Base-by-base conservation (phyloP, 78 protist species). In the Dictyostelium brefeldianum region DNA sequence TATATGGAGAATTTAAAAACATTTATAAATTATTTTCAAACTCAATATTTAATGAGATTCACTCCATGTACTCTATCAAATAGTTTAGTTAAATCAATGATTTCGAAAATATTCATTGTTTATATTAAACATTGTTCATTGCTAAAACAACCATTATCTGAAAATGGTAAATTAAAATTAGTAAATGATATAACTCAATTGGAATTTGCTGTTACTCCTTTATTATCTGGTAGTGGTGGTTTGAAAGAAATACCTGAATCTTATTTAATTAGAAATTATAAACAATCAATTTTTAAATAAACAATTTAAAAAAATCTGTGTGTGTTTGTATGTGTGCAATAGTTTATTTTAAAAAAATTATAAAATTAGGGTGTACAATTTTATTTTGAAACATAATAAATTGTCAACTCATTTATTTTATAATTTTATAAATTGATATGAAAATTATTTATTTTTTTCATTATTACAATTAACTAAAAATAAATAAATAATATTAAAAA, bases 281-380 rank as follows among this genome's bases (percentile, higher is more conserved):
- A 53, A 62, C 92, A 85, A 41, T 85, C 69, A 62, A 74, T 85
- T 25, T 85, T 85, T 62, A 74, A 77, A 29, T 81, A 77, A 62
- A 43, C 12, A 70, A 20, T 10, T 3, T 17, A 51, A 51, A 14
- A 51, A 51, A 9, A 51, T n/a, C n/a, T n/a, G n/a, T n/a, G n/a
- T n/a, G n/a, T n/a, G n/a, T n/a, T n/a, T n/a, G n/a, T n/a, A n/a
- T n/a, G n/a, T n/a, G n/a, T n/a, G n/a, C n/a, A n/a, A n/a, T n/a
- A n/a, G n/a, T n/a, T n/a, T n/a, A n/a, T n/a, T n/a, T n/a, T n/a
- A n/a, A n/a, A n/a, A n/a, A n/a, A n/a, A n/a, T n/a, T n/a, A n/a
- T n/a, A n/a, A n/a, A n/a, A n/a, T n/a, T n/a, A n/a, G n/a, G n/a
- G n/a, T n/a, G n/a, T n/a, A n/a, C n/a, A n/a, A n/a, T n/a, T n/a